A percentile compares a stretch with the other conserved stretches of the same genome.
These are phyloP conservation scores for Brettanomyces sp. DNA, from an alignment of 805 yeast species.

Conservation along the genomic window DNA sequence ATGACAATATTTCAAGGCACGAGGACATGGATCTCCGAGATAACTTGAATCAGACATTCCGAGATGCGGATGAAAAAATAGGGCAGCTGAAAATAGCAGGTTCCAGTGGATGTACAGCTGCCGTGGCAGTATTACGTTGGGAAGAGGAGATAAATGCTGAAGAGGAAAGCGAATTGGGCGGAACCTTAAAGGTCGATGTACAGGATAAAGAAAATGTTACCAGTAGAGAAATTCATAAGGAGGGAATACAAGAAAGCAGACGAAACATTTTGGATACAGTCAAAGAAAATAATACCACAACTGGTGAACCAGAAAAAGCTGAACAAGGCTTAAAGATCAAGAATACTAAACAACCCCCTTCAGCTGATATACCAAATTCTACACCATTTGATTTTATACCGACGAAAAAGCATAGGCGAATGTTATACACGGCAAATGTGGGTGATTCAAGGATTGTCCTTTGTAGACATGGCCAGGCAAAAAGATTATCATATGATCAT, in stretches of 20 bases:
- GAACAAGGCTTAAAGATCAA: not conserved
- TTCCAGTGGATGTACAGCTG: slow-evolving; percentile 90
- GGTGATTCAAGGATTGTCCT: slow-evolving; percentile 87
- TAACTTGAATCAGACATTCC: slow-evolving; percentile 59
- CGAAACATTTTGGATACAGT: not conserved
- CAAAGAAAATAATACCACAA: not conserved
- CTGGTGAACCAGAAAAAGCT: not conserved
- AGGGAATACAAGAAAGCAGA: not conserved
- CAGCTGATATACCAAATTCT: not conserved
- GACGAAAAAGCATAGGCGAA: slow-evolving; percentile 44
- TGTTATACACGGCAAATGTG: slow-evolving; percentile 88
- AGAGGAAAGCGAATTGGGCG: slow-evolving; percentile 1
- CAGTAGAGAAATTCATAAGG: not conserved
- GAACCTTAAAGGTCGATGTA: not conserved
- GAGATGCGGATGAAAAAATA: slow-evolving; percentile 65
- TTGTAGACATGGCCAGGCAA: slow-evolving; percentile 64
- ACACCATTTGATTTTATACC: slow-evolving; percentile 41
- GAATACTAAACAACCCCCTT: not conserved
- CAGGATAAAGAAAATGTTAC: not conserved
- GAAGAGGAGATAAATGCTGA: slow-evolving; percentile 33
- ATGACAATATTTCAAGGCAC: slow-evolving; percentile 40
- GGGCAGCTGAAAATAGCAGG: slow-evolving; percentile 47
- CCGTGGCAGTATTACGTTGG: slow-evolving; percentile 86
- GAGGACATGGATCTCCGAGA: slow-evolving; percentile 51
- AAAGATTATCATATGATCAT: slow-evolving; percentile 84